A percentile compares a stretch with the other conserved stretches of the same genome.
phyloP scores from a whole-genome alignment of 2,329 filamentous ascomycete genomes.

The Monosporascus sp. region DNA sequence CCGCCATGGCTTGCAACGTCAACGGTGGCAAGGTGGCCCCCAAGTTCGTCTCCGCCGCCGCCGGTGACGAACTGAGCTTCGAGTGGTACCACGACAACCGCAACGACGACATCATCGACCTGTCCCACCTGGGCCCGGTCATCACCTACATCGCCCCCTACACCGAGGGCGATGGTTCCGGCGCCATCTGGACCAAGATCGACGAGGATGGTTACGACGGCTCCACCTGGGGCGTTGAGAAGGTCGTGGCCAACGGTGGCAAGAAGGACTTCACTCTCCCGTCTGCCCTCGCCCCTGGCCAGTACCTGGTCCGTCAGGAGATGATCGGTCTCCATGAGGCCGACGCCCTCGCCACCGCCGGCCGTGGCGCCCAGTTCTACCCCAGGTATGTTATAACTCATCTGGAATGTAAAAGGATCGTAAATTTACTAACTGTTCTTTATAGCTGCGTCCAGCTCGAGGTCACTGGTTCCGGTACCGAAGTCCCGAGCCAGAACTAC shows the following conservation, averaged over 20 bases:
- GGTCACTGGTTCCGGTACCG: slow-evolving; percentile 49
- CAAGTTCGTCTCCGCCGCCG: slow-evolving; percentile 37
- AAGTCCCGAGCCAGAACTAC: slow-evolving; percentile 37
- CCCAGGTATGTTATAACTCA: slow-evolving; percentile 24
- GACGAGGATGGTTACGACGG: slow-evolving; percentile 32
- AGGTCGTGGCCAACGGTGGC: slow-evolving; percentile 45
- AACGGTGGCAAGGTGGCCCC: slow-evolving; percentile 31
- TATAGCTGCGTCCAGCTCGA: slow-evolving; percentile 53
- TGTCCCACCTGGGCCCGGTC: slow-evolving; percentile 49
- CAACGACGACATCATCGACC: slow-evolving; percentile 47
- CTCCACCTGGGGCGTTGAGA: slow-evolving; percentile 37
- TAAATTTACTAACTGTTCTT: no score
- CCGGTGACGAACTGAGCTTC: slow-evolving; percentile 42
- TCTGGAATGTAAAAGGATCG: no score
- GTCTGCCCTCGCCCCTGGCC: slow-evolving; percentile 38
- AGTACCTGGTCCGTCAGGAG: slow-evolving; percentile 52
- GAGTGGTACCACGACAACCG: slow-evolving; percentile 49
- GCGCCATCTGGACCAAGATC: slow-evolving; percentile 48
- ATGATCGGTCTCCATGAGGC: slow-evolving; percentile 50
- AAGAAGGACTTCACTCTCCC: slow-evolving; percentile 45
- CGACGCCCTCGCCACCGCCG: slow-evolving; percentile 24
- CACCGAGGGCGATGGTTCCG: slow-evolving; percentile 37
- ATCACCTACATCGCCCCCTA: slow-evolving; percentile 47
- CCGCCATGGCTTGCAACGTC: slow-evolving; percentile 40
- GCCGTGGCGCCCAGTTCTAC: slow-evolving; percentile 49